Conservation (phyloP, 305 asterid species). For the Fraxinus platypoda region DNA sequence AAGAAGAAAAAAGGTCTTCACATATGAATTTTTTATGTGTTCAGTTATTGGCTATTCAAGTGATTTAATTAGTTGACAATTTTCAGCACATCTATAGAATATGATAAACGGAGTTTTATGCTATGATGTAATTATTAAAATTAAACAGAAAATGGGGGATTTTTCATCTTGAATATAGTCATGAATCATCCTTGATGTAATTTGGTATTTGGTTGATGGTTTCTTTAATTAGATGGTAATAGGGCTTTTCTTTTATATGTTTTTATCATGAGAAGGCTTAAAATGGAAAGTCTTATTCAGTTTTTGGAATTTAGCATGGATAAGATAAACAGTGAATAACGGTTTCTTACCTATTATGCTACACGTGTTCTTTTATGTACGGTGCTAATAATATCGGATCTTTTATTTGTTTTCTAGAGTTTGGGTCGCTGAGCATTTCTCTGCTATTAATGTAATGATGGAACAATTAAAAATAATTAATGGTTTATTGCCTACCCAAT, state of each 20-base stretch:
- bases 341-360: not conserved
- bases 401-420: not conserved
- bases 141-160: not conserved
- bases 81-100: not conserved
- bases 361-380: not conserved
- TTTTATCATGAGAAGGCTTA: not conserved
- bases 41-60: not conserved
- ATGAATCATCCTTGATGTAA: not conserved
- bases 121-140: slow-evolving; percentile 8
- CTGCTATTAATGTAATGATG: not conserved
- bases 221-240: not conserved
- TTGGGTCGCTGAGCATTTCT: not conserved
- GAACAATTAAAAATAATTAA: not conserved
- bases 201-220: not conserved
- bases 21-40: not conserved
- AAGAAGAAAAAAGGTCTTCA: not conserved
- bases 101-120: not conserved
- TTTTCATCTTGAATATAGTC: not conserved
- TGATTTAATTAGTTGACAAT: not conserved
- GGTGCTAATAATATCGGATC: not conserved
- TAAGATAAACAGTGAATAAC: not conserved
- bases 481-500: not conserved
- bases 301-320: not conserved
- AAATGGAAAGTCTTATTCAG: not conserved
- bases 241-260: not conserved